Percentiles rank a stretch among this genome's conserved stretches.
These are phyloP conservation scores for Marchantia polymorpha DNA, from an alignment of 225 moss, liverwort and hornwort species.

Conservation along the genomic window DNA sequence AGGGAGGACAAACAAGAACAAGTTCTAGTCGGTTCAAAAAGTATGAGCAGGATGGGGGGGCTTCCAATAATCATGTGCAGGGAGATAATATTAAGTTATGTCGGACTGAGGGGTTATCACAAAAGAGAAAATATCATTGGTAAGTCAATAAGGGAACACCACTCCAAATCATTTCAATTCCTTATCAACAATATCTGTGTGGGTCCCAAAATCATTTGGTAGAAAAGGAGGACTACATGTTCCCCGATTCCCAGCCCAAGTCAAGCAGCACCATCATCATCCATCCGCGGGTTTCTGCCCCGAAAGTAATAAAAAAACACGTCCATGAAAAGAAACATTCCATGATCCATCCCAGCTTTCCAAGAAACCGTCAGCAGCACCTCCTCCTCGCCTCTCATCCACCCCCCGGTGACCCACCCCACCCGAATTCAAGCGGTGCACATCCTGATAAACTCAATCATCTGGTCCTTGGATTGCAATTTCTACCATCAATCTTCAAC, in stretches of 20 bases:
- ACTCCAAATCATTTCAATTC: background rate
- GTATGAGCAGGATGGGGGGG: background rate
- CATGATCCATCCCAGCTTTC: slow-evolving; percentile 6
- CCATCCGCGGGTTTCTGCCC: background rate
- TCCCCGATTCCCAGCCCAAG: slow-evolving; percentile 12
- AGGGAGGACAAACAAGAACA: no score
- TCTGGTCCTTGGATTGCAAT: no score
- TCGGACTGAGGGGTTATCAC: background rate
- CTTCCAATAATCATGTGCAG: background rate
- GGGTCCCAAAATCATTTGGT: slow-evolving; percentile 10
- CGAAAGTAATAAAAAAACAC: background rate
- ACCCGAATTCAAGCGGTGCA: background rate
- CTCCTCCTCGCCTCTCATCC: background rate
- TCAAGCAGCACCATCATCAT: slow-evolving; percentile 3
- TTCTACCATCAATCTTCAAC: no score
- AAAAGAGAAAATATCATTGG: background rate
- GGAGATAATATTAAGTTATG: background rate
- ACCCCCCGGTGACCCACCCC: background rate
- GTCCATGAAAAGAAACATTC: background rate
- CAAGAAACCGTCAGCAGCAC: slow-evolving; percentile 1
- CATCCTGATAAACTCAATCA: background rate
- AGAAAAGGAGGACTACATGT: background rate
- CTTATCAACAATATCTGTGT: slow-evolving; percentile 4
- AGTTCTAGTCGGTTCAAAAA: no score
- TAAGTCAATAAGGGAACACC: background rate